These are phyloP conservation scores for Cnidoscolus chayamansa DNA, from an alignment of 441 rosid genomes.

Conservation along the genomic window DNA sequence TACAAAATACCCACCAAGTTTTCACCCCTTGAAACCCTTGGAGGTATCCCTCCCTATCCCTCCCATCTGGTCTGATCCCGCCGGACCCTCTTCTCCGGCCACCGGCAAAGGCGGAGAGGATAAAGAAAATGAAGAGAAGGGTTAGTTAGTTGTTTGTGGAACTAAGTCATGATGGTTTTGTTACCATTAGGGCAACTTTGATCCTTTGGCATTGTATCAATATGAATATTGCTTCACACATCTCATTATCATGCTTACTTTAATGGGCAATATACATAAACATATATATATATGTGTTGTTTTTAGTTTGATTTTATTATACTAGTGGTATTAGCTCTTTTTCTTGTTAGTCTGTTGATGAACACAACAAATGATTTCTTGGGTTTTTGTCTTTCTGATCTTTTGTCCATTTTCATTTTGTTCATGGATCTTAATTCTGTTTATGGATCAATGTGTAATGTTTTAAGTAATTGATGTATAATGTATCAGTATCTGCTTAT, in stretches of 20 bases:
- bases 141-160: not conserved
- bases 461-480: too few species aligned
- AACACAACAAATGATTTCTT: not conserved
- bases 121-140: not conserved
- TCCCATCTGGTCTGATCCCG: not conserved
- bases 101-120: not conserved
- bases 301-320: not conserved
- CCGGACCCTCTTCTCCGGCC: not conserved
- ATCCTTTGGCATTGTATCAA: conserved; percentile 47
- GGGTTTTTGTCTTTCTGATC: not conserved
- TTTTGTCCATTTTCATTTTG: too few species aligned
- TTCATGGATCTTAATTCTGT: not conserved
- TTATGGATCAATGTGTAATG: too few species aligned
- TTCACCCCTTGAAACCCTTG: not conserved
- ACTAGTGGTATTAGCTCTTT: not conserved
- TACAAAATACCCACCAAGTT: conserved; percentile 21
- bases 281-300: too few species aligned
- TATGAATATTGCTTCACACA: conserved; percentile 1
- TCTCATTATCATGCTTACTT: not conserved
- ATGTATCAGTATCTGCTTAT: too few species aligned
- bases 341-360: not conserved
- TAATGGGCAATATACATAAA: not conserved
- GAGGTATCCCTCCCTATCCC: conserved; percentile 6
- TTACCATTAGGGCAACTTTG: conserved; percentile 43
- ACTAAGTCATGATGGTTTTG: conserved; percentile 26